Conservation (phyloP, 225 moss, liverwort and hornwort species). For the Pseudisothecium myosuroides region DNA sequence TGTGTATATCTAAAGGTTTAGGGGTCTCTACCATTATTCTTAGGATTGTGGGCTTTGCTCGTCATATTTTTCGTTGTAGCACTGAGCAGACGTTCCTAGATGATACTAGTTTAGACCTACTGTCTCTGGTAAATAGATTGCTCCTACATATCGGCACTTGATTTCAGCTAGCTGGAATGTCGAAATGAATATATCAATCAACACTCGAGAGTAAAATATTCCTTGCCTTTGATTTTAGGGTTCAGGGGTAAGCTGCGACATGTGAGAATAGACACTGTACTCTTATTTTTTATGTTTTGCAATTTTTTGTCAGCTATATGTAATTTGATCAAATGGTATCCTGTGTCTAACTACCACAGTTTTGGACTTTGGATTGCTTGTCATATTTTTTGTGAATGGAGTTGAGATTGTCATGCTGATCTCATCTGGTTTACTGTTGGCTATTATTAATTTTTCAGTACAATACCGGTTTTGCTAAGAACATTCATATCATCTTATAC, state of each 20-base stretch:
- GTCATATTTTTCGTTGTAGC: neutral
- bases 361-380: neutral
- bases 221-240: neutral
- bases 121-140: neutral
- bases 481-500: neutral
- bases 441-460: neutral
- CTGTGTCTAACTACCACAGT: neutral
- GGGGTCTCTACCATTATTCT: too few relatives aligned
- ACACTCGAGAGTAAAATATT: neutral
- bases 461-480: too few relatives aligned
- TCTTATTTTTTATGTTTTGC: neutral
- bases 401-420: neutral
- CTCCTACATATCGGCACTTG: neutral
- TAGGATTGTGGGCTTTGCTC: neutral
- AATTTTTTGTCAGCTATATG: neutral
- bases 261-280: neutral
- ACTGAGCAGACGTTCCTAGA: neutral
- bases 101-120: neutral
- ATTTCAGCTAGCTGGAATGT: neutral
- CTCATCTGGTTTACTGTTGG: neutral
- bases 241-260: neutral
- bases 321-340: neutral
- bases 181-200: neutral
- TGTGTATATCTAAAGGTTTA: neutral
- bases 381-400: neutral